Evolutionary conservation across 2,329 filamentous ascomycete genomes (phyloP).

Genomic region (Chrysosporium keratinophilum): DNA sequence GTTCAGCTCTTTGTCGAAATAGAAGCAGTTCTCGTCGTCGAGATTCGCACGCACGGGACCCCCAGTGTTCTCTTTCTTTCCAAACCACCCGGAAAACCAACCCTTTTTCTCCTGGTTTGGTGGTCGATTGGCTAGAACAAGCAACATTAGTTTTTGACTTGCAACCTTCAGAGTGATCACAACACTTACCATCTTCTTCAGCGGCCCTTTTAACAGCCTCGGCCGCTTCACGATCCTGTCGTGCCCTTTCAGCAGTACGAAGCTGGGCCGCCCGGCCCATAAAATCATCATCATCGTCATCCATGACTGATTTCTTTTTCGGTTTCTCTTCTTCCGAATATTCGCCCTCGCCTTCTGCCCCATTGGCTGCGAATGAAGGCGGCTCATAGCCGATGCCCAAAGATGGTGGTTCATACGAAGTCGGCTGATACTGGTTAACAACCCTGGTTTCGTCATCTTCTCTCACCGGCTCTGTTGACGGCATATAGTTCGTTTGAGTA

Average conservation of each 20-base stretch:
- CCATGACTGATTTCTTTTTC: conserved; percentile 70
- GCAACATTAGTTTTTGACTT: conserved; percentile 22
- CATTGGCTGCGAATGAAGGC: conserved; percentile 25
- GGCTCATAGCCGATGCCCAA: conserved; percentile 25
- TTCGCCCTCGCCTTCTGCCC: conserved; percentile 46
- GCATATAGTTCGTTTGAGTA: not conserved
- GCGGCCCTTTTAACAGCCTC: conserved; percentile 79
- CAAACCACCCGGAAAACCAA: conserved; percentile 81
- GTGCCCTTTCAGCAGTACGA: conserved; percentile 51
- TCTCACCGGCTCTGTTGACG: not conserved
- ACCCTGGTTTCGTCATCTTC: not conserved
- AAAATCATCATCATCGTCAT: conserved; percentile 63
- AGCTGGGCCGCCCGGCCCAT: conserved; percentile 42
- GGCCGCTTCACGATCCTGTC: conserved; percentile 67
- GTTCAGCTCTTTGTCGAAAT: conserved; percentile 91
- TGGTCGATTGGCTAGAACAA: conserved; percentile 29
- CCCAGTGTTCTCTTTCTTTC: conserved; percentile 46
- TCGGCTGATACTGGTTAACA: conserved; percentile 11
- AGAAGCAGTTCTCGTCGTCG: conserved; percentile 84
- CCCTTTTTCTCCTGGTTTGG: conserved; percentile 38
- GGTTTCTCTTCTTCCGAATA: conserved; percentile 45
- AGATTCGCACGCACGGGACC: conserved; percentile 80
- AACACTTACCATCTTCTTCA: conserved; percentile 50
- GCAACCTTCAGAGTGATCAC: too few relatives aligned
- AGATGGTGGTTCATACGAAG: conserved; percentile 30